A percentile compares a stretch with the other conserved stretches of the same genome.
phyloP scores from a whole-genome alignment of 2,329 filamentous ascomycete genomes.

The Cryphonectria nitschkei region DNA sequence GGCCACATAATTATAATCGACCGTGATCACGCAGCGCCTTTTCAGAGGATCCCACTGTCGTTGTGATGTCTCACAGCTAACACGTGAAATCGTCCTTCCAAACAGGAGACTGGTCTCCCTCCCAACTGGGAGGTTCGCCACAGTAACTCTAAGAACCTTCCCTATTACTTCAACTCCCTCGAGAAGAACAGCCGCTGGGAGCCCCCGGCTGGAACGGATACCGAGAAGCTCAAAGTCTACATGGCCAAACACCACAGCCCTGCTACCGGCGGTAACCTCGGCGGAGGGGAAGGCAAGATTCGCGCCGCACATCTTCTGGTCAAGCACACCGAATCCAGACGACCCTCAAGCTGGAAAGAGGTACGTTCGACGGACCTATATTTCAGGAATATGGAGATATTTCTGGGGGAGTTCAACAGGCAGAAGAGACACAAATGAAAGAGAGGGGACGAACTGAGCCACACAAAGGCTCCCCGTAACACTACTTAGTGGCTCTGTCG shows the following conservation, averaged over 20 bases:
- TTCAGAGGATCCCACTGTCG: background rate
- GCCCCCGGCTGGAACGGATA: constrained; percentile 84
- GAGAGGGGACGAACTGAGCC: too few species aligned
- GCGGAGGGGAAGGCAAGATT: constrained; percentile 71
- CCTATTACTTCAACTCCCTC: constrained; percentile 93
- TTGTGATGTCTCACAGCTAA: background rate
- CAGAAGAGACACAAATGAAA: background rate
- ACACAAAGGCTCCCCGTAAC: background rate
- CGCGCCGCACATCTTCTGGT: constrained; percentile 90
- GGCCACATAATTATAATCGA: background rate
- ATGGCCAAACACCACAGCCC: constrained; percentile 87
- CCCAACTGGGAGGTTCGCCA: constrained; percentile 93
- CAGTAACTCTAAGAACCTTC: constrained; percentile 97
- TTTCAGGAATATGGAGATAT: too few species aligned
- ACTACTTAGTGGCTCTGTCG: background rate
- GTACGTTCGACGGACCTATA: constrained; percentile 39
- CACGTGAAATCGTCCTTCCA: background rate
- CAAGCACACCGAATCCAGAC: constrained; percentile 87
- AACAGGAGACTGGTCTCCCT: constrained; percentile 81
- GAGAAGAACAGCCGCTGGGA: constrained; percentile 95
- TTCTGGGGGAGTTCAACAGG: background rate
- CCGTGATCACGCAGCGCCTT: background rate
- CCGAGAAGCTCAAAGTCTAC: constrained; percentile 89
- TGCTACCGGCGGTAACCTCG: constrained; percentile 43
- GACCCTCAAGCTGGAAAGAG: constrained; percentile 92